Evolutionary conservation across 169 alveolate genomes (phyloP).

Genomic region (Plasmodium cynomolgi): DNA sequence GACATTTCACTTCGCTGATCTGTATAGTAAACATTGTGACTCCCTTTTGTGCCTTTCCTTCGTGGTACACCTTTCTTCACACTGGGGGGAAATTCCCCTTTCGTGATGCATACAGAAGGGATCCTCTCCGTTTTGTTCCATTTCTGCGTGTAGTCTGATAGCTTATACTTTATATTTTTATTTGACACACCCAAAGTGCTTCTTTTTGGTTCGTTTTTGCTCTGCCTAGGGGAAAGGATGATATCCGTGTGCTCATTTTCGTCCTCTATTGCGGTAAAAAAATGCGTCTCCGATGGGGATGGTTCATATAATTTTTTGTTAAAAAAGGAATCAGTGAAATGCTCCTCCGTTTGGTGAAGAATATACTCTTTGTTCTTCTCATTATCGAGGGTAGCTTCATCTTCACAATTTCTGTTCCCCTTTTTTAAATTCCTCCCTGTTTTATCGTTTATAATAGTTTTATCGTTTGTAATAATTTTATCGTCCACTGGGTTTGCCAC

Average conservation of each 20-base stretch:
- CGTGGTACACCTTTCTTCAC: not conserved
- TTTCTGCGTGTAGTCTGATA: constrained; percentile 27
- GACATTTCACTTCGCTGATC: not conserved
- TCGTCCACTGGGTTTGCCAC: not conserved
- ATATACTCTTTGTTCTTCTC: not conserved
- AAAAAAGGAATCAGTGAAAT: not conserved
- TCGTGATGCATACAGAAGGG: not conserved
- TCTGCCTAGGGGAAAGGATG: not conserved
- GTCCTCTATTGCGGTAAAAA: constrained; percentile 14
- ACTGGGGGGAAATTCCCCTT: not conserved
- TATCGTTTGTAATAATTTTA: constrained; percentile 5
- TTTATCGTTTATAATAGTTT: not conserved
- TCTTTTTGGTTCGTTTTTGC: not conserved
- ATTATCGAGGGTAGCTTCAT: not conserved
- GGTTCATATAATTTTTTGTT: constrained; percentile 7
- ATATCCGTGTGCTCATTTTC: not conserved
- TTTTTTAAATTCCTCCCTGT: not conserved
- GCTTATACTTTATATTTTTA: constrained; percentile 26
- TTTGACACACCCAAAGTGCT: constrained; percentile 3
- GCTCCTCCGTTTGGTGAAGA: not conserved
- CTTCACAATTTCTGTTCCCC: constrained; percentile 1
- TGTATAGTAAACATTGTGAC: not conserved
- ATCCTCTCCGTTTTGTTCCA: not conserved
- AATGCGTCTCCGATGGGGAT: constrained; percentile 7
- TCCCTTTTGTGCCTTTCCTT: not conserved